Conservation (phyloP, 805 yeast genomes). For the Wickerhamiella brachini region DNA sequence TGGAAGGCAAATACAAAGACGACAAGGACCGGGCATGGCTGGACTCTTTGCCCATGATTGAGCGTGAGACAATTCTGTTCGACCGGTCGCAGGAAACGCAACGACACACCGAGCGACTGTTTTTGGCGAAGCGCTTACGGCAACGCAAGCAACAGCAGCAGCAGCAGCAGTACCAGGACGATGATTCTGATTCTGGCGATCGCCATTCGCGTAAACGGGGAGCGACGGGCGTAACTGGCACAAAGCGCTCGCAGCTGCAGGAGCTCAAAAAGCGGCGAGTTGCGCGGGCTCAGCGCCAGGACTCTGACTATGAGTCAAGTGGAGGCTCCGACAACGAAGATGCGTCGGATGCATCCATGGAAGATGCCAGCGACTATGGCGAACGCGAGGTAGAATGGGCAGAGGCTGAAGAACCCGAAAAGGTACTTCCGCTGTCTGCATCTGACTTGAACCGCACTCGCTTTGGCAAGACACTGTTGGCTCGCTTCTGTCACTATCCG, state of each 20-base stretch:
- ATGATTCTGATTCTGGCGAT: slow-evolving; percentile 7
- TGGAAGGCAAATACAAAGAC: slow-evolving; percentile 82
- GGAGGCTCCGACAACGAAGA: slow-evolving; percentile 30
- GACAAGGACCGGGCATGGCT: slow-evolving; percentile 54
- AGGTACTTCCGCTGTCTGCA: slow-evolving; percentile 31
- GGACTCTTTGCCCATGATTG: slow-evolving; percentile 67
- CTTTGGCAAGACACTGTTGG: slow-evolving; percentile 64
- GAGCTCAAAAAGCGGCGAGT: slow-evolving; percentile 69
- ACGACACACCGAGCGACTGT: slow-evolving; percentile 68
- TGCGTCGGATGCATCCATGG: slow-evolving; percentile 29
- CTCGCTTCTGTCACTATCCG: slow-evolving; percentile 68
- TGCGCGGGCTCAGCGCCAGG: slow-evolving; percentile 29
- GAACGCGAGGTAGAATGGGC: slow-evolving; percentile 35
- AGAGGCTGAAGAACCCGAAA: slow-evolving; percentile 29
- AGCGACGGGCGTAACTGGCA: slow-evolving; percentile 27
- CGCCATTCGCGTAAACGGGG: slow-evolving; percentile 25
- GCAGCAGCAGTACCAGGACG: slow-evolving; percentile 12
- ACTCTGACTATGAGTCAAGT: slow-evolving; percentile 22
- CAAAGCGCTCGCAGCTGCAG: slow-evolving; percentile 42
- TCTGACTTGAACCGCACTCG: slow-evolving; percentile 58
- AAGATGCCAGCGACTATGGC: slow-evolving; percentile 31
- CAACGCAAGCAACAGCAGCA: slow-evolving; percentile 21
- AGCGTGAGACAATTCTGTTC: slow-evolving; percentile 78
- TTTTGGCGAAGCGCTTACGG: slow-evolving; percentile 59
- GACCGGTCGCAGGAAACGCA: slow-evolving; percentile 91